Evolutionary conservation across 352 stramenopile species (phyloP), one percentile per base, ranked within the genome.

Genomic region (Globisporangium nunn): DNA sequence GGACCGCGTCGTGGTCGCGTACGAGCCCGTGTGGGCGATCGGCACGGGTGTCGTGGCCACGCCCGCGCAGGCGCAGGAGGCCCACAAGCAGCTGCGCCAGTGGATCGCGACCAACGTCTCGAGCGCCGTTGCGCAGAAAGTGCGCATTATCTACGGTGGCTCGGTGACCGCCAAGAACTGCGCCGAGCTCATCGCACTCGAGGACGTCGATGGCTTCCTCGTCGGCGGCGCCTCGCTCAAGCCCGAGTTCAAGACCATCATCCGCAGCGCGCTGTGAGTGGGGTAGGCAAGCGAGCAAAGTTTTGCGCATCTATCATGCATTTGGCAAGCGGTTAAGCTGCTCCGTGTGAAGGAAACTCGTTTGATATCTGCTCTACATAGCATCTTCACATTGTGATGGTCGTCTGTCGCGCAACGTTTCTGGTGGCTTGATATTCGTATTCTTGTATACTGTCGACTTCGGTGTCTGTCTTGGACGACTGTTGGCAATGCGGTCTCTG

Each of bases 1-100:
- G 81, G 63, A 71, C 40, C 74, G 73, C 53, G 70, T 99, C 52
- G 96, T 98, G 48, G 92, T 99, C 67, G 96, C 95, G 18, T 98
- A 98, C 68, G 92, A 98, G 71, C 96, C 96, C 15, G 96, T 99
- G 61, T 99, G 96, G 96, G 96, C 96, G 35, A 99, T 99, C 70
- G 96, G 95, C 67, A 99, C 96, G 53, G 96, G 96, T 11, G 81
- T 98, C 40, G 96, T 96, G n/a, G 96, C 95, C 48, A 97, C 93
- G 33, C 91, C 95, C 4, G 93, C 95, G 63, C 96, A 98, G 73
- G 96, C 96, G 2, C 95, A 99, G 75, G 85, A 88, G 18, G 76
- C 87, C 1, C 91, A 97, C 74, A 83, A 96, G 64, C 90, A 92
- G 57, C 61, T 92, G 30, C 72, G 90, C 28, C 61, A 79, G 23